Percentiles rank a stretch among this genome's conserved stretches.
phyloP scores from a whole-genome alignment of 345 rosid species.

The Cardiospermum halicacabum region DNA sequence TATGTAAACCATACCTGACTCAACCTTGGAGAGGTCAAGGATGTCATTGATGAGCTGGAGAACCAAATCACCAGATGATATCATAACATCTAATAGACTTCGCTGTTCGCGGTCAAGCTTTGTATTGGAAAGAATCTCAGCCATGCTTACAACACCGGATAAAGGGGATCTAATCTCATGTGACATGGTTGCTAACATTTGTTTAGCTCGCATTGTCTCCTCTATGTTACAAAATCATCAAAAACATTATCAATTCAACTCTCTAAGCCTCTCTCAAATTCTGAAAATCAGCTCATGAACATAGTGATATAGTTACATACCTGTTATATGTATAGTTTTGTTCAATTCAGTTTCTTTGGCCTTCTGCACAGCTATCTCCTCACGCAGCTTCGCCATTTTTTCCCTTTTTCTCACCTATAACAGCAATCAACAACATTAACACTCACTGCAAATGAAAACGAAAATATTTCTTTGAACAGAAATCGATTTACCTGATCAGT shows the following conservation, averaged over 20 bases:
- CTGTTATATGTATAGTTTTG: slow-evolving; percentile 96
- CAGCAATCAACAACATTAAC: slow-evolving; percentile 14
- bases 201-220: slow-evolving; percentile 98
- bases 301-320: slow-evolving; percentile 25
- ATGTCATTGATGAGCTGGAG: slow-evolving; percentile 93
- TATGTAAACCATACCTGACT: slow-evolving; percentile 66
- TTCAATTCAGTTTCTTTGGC: slow-evolving; percentile 94
- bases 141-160: slow-evolving; percentile 91
- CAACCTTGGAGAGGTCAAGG: slow-evolving; percentile 98
- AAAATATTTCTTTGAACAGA: too few relatives aligned
- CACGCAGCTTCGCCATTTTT: slow-evolving; percentile 80
- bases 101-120: slow-evolving; percentile 76
- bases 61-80: slow-evolving; percentile 93
- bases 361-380: slow-evolving; percentile 90
- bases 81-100: slow-evolving; percentile 75
- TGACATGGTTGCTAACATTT: slow-evolving; percentile 97
- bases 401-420: slow-evolving; percentile 76
- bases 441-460: slow-evolving; percentile 4
- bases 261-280: slow-evolving; percentile 4
- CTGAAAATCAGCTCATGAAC: background rate
- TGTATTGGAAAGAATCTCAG: slow-evolving; percentile 84
- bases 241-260: slow-evolving; percentile 2
- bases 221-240: slow-evolving; percentile 36
- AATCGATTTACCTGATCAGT: slow-evolving; percentile 71
- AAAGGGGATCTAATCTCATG: slow-evolving; percentile 97